Evolutionary conservation across 768 basidiomycete genomes (phyloP).

Genomic region (Vishniacozyma victoriae): DNA sequence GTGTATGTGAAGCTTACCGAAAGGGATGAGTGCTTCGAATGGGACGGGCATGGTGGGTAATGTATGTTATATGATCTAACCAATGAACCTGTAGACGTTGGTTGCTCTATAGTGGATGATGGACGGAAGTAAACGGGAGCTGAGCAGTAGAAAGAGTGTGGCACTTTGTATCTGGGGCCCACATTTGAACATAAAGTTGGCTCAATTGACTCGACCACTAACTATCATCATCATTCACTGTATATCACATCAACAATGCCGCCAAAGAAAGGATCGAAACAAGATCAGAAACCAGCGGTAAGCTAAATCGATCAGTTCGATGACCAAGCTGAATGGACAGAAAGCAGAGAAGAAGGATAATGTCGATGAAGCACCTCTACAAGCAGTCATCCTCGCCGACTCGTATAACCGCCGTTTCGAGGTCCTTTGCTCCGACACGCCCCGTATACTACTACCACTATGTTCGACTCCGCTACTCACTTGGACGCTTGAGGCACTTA

Average conservation of each 20-base stretch:
- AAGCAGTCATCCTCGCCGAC: slow-evolving; percentile 92
- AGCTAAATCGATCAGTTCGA: too few species aligned
- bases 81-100: too few species aligned
- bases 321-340: too few species aligned
- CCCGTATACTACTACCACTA: slow-evolving; percentile 84
- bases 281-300: too few species aligned
- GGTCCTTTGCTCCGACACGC: slow-evolving; percentile 79
- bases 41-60: slow-evolving; percentile 77
- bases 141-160: too few species aligned
- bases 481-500: slow-evolving; percentile 94
- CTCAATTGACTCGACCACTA: too few species aligned
- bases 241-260: slow-evolving; percentile 20
- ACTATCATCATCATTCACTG: too few species aligned
- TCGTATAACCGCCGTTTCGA: slow-evolving; percentile 91
- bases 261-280: slow-evolving; percentile 34
- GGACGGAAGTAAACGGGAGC: too few species aligned
- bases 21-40: slow-evolving; percentile 90
- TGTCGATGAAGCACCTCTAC: slow-evolving; percentile 67
- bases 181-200: too few species aligned
- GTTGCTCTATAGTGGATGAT: too few species aligned
- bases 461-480: slow-evolving; percentile 89
- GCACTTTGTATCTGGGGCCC: too few species aligned
- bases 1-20: slow-evolving; percentile 56
- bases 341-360: slow-evolving; percentile 42
- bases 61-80: not conserved